Conservation (phyloP, 2,329 filamentous ascomycete genomes). For the Clathrospora elynae region DNA sequence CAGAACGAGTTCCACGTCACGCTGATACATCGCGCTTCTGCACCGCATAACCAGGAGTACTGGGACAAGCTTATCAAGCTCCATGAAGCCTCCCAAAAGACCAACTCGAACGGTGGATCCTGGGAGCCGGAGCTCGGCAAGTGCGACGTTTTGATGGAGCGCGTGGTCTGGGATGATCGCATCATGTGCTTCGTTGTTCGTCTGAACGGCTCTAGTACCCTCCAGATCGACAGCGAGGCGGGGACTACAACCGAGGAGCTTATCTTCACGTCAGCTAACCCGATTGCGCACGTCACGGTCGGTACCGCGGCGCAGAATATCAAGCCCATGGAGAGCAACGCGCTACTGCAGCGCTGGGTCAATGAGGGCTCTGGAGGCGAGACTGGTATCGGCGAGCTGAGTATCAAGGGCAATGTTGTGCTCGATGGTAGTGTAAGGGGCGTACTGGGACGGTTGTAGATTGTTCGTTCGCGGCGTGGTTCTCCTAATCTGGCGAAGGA, state of each 20-base stretch:
- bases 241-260: slow-evolving; percentile 54
- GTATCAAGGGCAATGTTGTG: slow-evolving; percentile 60
- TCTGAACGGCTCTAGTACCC: slow-evolving; percentile 40
- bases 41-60: slow-evolving; percentile 66
- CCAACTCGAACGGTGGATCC: slow-evolving; percentile 46
- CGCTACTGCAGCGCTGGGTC: slow-evolving; percentile 77
- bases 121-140: slow-evolving; percentile 63
- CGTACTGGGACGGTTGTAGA: slow-evolving; percentile 39
- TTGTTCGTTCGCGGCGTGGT: no score
- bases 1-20: slow-evolving; percentile 93
- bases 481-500: no score
- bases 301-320: slow-evolving; percentile 75
- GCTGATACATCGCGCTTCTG: slow-evolving; percentile 77
- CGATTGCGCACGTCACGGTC: slow-evolving; percentile 83
- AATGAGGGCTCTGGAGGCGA: slow-evolving; percentile 59
- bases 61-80: slow-evolving; percentile 76
- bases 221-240: slow-evolving; percentile 24
- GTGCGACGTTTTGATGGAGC: slow-evolving; percentile 66
- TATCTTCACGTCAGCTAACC: slow-evolving; percentile 69
- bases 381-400: slow-evolving; percentile 61
- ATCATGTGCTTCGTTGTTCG: slow-evolving; percentile 92
- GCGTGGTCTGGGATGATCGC: slow-evolving; percentile 79
- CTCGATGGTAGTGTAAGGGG: slow-evolving; percentile 61
- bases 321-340: slow-evolving; percentile 95
- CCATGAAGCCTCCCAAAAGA: slow-evolving; percentile 49